A percentile compares a stretch with the other conserved stretches of the same genome.
These are phyloP conservation scores for Neonectria coccinea DNA, from an alignment of 2,329 filamentous ascomycete genomes.

Conservation along the genomic window DNA sequence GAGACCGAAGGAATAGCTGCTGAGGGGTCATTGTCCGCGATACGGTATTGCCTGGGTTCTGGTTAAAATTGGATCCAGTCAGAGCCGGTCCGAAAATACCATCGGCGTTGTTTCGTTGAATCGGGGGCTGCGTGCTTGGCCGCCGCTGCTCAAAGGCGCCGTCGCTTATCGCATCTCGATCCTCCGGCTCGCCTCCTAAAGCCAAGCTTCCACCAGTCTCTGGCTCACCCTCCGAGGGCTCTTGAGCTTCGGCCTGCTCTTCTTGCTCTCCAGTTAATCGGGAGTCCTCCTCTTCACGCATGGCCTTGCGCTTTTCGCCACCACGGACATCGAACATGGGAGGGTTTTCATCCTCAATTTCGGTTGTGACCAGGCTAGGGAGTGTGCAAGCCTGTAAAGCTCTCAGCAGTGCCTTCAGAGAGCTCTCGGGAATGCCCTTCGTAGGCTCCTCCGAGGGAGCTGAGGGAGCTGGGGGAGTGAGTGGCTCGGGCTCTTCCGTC, in stretches of 20 bases:
- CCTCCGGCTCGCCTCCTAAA: slow-evolving; percentile 92
- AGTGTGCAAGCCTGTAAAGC: slow-evolving; percentile 54
- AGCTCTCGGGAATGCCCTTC: slow-evolving; percentile 37
- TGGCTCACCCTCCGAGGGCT: slow-evolving; percentile 76
- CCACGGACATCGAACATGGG: slow-evolving; percentile 86
- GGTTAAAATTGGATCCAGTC: slow-evolving; percentile 59
- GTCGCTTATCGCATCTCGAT: slow-evolving; percentile 70
- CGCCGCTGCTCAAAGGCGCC: slow-evolving; percentile 67
- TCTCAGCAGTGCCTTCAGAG: slow-evolving; percentile 53
- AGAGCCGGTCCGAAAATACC: slow-evolving; percentile 67
- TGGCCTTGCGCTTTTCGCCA: slow-evolving; percentile 81
- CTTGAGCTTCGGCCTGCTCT: slow-evolving; percentile 58
- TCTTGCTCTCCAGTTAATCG: slow-evolving; percentile 62
- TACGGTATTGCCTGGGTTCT: slow-evolving; percentile 62
- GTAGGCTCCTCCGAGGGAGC: slow-evolving; percentile 1
- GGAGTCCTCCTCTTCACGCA: slow-evolving; percentile 78
- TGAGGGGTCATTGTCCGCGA: slow-evolving; percentile 84
- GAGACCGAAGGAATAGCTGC: slow-evolving; percentile 77
- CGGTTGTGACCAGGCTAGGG: slow-evolving; percentile 31
- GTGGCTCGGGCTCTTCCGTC: slow-evolving; percentile 32
- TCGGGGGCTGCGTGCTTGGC: slow-evolving; percentile 80
- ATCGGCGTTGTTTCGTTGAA: slow-evolving; percentile 71
- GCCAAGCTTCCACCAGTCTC: slow-evolving; percentile 88
- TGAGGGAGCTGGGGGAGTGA: slow-evolving; percentile 1
- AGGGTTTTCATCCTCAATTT: slow-evolving; percentile 58